Evolutionary conservation across 2,329 filamentous ascomycete genomes (phyloP).

Genomic region (Colletotrichum eremochloae): DNA sequence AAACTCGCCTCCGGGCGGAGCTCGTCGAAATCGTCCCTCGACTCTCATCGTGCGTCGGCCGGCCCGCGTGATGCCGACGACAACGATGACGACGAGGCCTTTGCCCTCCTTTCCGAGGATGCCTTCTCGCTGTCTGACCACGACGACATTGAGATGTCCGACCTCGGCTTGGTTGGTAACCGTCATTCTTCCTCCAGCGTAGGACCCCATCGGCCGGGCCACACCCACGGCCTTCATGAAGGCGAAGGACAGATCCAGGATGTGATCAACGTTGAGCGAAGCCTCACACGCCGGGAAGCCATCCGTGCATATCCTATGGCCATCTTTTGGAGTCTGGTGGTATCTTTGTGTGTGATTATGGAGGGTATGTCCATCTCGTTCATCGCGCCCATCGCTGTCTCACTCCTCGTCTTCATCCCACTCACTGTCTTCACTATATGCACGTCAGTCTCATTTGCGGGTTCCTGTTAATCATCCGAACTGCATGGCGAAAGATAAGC

Average conservation of each 20-base stretch:
- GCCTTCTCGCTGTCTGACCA: not conserved
- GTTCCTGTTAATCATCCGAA: not conserved
- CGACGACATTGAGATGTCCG: constrained; percentile 4
- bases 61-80: not conserved
- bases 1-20: not conserved
- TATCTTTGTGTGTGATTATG: constrained; percentile 51
- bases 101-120: constrained; percentile 4
- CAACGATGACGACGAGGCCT: constrained; percentile 8
- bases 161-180: not conserved
- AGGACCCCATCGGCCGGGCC: not conserved
- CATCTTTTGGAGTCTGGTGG: constrained; percentile 45
- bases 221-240: not conserved
- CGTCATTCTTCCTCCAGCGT: not conserved
- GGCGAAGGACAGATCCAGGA: constrained; percentile 2
- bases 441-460: too few species aligned
- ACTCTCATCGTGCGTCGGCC: not conserved
- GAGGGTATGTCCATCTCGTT: constrained; percentile 43
- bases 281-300: constrained; percentile 46
- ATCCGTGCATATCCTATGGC: constrained; percentile 48
- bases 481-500: not conserved
- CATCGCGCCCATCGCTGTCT: too few species aligned
- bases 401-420: not conserved
- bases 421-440: not conserved
- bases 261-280: constrained; percentile 43
- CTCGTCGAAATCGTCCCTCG: constrained; percentile 3